These are phyloP conservation scores for Aureobasidium sp. DNA, from an alignment of 2,329 filamentous ascomycete genomes.

Conservation along the genomic window DNA sequence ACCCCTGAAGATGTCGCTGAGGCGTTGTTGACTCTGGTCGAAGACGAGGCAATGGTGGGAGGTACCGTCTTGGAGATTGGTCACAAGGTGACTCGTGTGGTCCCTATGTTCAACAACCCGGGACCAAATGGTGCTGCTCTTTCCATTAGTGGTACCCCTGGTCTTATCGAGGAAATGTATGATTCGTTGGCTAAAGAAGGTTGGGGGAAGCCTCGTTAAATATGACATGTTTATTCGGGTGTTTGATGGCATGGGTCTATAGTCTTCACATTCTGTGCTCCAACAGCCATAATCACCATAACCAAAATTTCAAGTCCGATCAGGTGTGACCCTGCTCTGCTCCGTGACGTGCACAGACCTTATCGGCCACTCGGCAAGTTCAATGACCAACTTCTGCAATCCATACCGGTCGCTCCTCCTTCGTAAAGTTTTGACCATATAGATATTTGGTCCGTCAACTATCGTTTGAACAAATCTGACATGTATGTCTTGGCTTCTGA, in stretches of 20 bases:
- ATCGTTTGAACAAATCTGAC: neutral
- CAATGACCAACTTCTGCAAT: neutral
- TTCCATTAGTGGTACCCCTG: neutral
- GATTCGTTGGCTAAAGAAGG: neutral
- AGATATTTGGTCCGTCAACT: neutral
- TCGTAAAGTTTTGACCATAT: neutral
- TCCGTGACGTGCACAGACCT: neutral
- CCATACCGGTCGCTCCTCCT: neutral
- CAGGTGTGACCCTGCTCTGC: neutral
- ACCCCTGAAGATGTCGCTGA: slow-evolving; percentile 52
- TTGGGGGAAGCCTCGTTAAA: neutral
- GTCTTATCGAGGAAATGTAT: neutral
- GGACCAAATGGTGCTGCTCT: slow-evolving; percentile 32
- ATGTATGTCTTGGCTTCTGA: slow-evolving; percentile 8
- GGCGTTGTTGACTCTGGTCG: slow-evolving; percentile 48
- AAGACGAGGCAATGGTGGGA: slow-evolving; percentile 40
- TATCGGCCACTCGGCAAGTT: neutral
- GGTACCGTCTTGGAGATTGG: slow-evolving; percentile 50
- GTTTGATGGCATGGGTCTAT: neutral
- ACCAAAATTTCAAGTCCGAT: neutral
- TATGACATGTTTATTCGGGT: no score
- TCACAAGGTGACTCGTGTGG: slow-evolving; percentile 41
- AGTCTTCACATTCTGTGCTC: no score
- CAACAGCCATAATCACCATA: no score
- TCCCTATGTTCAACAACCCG: slow-evolving; percentile 44